Evolutionary conservation across 108 stramenopile genomes (phyloP).

Genomic region (Cyclotella atomus): DNA sequence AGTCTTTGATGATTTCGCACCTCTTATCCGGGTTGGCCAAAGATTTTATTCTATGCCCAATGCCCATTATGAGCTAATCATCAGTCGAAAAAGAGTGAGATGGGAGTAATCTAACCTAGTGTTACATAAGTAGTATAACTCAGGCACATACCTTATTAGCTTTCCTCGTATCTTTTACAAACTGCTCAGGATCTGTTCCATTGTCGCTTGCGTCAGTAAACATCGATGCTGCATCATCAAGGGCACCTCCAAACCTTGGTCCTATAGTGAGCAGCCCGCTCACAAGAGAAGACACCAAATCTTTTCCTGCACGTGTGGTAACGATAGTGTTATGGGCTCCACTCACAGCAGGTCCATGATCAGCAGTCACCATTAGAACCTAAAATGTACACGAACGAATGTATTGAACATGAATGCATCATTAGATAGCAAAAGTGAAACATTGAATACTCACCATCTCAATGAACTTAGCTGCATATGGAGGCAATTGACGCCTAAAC

Average conservation of each 20-base stretch:
- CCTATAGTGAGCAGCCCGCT: constrained; percentile 91
- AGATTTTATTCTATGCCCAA: constrained; percentile 89
- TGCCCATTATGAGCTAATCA: constrained; percentile 90
- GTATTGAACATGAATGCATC: not conserved
- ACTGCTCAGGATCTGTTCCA: constrained; percentile 68
- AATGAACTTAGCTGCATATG: constrained; percentile 91
- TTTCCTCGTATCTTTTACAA: constrained; percentile 82
- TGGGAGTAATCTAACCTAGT: too few species aligned
- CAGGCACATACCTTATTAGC: constrained; percentile 56
- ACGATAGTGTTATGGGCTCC: constrained; percentile 96
- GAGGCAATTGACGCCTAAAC: constrained; percentile 88
- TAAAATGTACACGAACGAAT: not conserved
- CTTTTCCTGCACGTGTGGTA: constrained; percentile 91
- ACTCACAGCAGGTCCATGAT: constrained; percentile 88
- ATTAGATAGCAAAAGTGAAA: not conserved
- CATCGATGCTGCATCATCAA: constrained; percentile 84
- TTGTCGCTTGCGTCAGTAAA: constrained; percentile 76
- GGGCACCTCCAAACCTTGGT: constrained; percentile 92
- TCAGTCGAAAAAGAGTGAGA: not conserved
- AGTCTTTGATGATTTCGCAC: constrained; percentile 87
- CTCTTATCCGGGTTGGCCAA: constrained; percentile 89
- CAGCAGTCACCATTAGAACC: constrained; percentile 91
- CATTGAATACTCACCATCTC: constrained; percentile 58
- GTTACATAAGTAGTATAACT: not conserved
- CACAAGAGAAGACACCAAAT: constrained; percentile 85